Percentiles rank a stretch among this genome's conserved stretches.
Conservation (phyloP, 768 basidiomycete genomes). For the Gloeopeniophorella convolvens region DNA sequence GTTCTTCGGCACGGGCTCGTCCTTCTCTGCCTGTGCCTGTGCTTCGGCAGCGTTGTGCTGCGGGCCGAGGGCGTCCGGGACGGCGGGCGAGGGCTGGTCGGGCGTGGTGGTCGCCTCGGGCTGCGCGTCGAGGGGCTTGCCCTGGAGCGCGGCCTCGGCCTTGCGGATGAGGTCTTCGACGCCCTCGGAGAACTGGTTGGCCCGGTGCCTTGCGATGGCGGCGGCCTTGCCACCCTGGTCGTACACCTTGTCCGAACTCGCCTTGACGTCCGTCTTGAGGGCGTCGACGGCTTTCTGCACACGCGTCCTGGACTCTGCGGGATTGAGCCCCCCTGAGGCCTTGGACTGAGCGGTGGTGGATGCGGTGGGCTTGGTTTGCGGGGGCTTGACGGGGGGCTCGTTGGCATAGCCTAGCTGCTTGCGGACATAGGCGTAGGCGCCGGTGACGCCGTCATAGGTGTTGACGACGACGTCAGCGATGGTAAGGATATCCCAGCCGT, state of each 20-base stretch:
- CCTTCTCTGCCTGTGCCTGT: conserved; percentile 14
- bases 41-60: conserved; percentile 21
- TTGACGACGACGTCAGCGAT: conserved; percentile 49
- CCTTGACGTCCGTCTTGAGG: conserved; percentile 45
- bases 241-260: conserved; percentile 28
- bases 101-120: conserved; percentile 25
- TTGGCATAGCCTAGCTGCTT: conserved; percentile 40
- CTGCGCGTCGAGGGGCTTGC: conserved; percentile 31
- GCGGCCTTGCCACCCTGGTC: conserved; percentile 33
- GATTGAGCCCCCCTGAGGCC: too few species aligned
- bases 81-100: conserved; percentile 23
- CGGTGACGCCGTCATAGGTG: conserved; percentile 41
- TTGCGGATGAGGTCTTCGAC: conserved; percentile 59
- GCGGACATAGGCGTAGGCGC: conserved; percentile 45
- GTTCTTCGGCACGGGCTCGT: conserved; percentile 27
- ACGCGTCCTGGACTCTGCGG: conserved; percentile 39
- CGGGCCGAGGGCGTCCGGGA: conserved; percentile 25
- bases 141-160: conserved; percentile 65
- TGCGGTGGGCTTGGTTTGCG: neutral
- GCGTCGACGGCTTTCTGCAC: conserved; percentile 37
- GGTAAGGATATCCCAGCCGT: conserved; percentile 75
- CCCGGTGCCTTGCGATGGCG: conserved; percentile 39
- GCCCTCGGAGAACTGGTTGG: conserved; percentile 51
- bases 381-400: conserved; percentile 1
- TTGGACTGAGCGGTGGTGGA: conserved; percentile 27